A percentile compares a stretch with the other conserved stretches of the same genome.
These are phyloP conservation scores for Epichloe sp. DNA, from an alignment of 2,329 filamentous ascomycete species.

Conservation along the genomic window DNA sequence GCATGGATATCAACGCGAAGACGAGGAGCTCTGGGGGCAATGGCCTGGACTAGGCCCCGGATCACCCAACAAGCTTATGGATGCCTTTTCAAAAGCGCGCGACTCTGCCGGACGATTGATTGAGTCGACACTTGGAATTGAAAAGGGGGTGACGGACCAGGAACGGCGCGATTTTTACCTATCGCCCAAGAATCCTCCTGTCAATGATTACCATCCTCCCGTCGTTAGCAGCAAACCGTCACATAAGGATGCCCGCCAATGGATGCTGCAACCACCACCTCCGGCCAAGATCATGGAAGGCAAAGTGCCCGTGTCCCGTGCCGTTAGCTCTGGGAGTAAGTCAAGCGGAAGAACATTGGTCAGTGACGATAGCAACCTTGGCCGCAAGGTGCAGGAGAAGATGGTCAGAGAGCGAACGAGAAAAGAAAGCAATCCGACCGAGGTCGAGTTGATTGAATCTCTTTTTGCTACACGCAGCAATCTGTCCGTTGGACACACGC, in stretches of 20 bases:
- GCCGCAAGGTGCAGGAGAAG: constrained; percentile 31
- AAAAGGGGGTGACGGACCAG: constrained; percentile 39
- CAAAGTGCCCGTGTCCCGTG: constrained; percentile 57
- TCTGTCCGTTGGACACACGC: constrained; percentile 18
- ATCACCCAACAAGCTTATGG: constrained; percentile 41
- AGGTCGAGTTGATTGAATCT: constrained; percentile 31
- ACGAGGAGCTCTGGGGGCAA: constrained; percentile 74
- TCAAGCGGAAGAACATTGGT: constrained; percentile 32
- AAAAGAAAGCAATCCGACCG: constrained; percentile 27
- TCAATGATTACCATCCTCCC: constrained; percentile 78
- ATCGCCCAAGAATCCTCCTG: constrained; percentile 51
- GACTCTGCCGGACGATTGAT: constrained; percentile 41
- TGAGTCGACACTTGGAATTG: constrained; percentile 37
- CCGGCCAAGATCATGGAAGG: constrained; percentile 83
- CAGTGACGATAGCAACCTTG: constrained; percentile 28
- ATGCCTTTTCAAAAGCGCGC: constrained; percentile 45
- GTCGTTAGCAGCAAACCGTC: constrained; percentile 65
- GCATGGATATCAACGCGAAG: constrained; percentile 68
- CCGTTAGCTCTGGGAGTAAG: constrained; percentile 42
- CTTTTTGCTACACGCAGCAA: constrained; percentile 23
- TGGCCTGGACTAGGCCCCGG: constrained; percentile 20
- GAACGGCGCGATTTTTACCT: constrained; percentile 48
- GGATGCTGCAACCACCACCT: constrained; percentile 93
- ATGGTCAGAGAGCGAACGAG: constrained; percentile 32
- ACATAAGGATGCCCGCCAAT: constrained; percentile 58